A percentile compares a stretch with the other conserved stretches of the same genome.
Evolutionary conservation across 768 basidiomycete genomes (phyloP).

Genomic region (Kwoniella europaea): DNA sequence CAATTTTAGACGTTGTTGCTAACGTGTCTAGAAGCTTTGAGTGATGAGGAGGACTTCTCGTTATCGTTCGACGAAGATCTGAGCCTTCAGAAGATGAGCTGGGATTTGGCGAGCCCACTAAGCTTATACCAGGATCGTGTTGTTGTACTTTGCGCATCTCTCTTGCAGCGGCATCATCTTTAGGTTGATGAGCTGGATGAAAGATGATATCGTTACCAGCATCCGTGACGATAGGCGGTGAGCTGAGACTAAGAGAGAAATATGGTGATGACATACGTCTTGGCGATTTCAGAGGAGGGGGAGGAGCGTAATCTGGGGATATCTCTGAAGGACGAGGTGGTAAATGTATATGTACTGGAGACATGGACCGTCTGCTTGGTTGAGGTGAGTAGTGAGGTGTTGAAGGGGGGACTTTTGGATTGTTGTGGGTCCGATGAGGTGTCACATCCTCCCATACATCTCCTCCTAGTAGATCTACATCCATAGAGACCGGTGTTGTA

Average conservation of each 20-base stretch:
- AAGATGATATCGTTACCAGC: constrained; percentile 40
- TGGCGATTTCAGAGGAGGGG: constrained; percentile 34
- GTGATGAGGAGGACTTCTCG: constrained; percentile 20
- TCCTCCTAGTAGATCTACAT: constrained; percentile 29
- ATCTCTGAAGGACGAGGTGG: constrained; percentile 49
- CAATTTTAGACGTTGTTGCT: constrained; percentile 41
- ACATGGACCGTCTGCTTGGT: neutral
- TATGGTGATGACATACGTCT: constrained; percentile 36
- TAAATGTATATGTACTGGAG: constrained; percentile 27
- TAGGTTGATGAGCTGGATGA: constrained; percentile 25
- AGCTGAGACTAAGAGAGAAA: constrained; percentile 31
- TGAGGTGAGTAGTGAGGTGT: constrained; percentile 1
- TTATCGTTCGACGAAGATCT: neutral
- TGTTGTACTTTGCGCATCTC: constrained; percentile 20
- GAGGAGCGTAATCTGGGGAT: constrained; percentile 37
- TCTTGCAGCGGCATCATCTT: constrained; percentile 4
- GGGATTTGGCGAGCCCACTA: neutral
- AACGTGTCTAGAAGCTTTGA: constrained; percentile 37
- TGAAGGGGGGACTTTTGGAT: neutral
- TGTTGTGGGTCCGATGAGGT: neutral
- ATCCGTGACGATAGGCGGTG: constrained; percentile 37
- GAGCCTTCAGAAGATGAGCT: neutral
- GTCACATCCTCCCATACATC: constrained; percentile 27
- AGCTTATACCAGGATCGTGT: neutral
- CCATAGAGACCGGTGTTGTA: neutral